Conservation (phyloP, 2,329 filamentous ascomycete species). For the Curvularia sp. region DNA sequence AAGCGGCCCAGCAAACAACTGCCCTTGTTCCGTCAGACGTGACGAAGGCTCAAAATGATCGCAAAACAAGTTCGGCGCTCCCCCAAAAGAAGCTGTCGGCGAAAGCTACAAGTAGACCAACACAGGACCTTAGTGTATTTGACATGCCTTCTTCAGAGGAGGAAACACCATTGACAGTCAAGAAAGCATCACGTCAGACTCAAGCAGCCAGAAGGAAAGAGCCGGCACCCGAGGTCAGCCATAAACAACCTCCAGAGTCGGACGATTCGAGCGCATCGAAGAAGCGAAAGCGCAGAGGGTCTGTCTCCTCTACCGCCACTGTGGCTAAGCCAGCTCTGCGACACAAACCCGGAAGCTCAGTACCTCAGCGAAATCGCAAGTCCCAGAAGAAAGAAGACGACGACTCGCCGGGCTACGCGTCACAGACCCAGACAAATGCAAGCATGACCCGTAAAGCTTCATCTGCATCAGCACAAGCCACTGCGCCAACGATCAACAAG, state of each 20-base stretch:
- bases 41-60: constrained; percentile 18
- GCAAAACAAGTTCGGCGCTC: constrained; percentile 4
- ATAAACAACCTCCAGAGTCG: constrained; percentile 28
- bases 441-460: not conserved
- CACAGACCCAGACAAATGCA: not conserved
- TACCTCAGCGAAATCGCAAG: constrained; percentile 35
- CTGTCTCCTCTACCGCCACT: constrained; percentile 24
- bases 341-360: constrained; percentile 16
- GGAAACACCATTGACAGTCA: constrained; percentile 26
- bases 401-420: constrained; percentile 24
- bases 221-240: constrained; percentile 9
- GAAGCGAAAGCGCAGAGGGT: constrained; percentile 43
- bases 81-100: constrained; percentile 15
- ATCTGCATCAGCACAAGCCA: constrained; percentile 1
- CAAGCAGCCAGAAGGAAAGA: constrained; percentile 22
- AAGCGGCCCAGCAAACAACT: constrained; percentile 25
- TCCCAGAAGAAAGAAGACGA: constrained; percentile 36
- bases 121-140: constrained; percentile 28
- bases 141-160: constrained; percentile 41
- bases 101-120: constrained; percentile 10
- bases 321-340: constrained; percentile 17
- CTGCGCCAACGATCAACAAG: constrained; percentile 28
- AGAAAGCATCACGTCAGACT: constrained; percentile 25
- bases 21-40: constrained; percentile 15
- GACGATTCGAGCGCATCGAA: constrained; percentile 41